Base-by-base conservation (phyloP, 2,329 filamentous ascomycete genomes). In the Diaporthe longicolla region DNA sequence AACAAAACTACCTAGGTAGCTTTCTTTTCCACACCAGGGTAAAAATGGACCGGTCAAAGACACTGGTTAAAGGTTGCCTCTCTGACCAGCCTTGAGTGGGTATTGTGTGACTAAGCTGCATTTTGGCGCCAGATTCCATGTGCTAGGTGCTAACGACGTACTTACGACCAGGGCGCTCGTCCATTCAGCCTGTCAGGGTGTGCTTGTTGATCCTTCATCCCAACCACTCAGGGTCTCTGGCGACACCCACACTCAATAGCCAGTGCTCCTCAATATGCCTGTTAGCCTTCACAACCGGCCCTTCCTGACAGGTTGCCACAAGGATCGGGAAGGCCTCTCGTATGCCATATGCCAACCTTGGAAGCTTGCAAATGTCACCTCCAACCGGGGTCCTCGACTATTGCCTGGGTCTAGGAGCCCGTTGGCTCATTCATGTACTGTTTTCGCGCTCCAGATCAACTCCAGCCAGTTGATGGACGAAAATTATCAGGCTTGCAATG, bases 141-240 rank as follows among this genome's bases (percentile, higher is more conserved):
- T 59, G 9, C 57, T 59, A 35, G 17, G 35, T 35, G 57, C 57
- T 59, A 40, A 40, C 35, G 57, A 35, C 57, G 24, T 24, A 21
- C 11, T 40, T 59, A 35, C 57, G 57, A 17, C n/a, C 35, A 59
- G 57, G 35, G 19, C 35, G 40, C 40, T n/a, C n/a, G 57, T 32
- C 57, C 24, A 29, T 17, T 40, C 11, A 59, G n/a, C n/a, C n/a
- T 59, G 57, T 40, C 11, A 59, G n/a, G 35, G 35, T 59, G 57
- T 59, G 57, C 57, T 59, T 59, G 57, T 59, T 59, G 35, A 59
- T 59, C 32, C 57, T 40, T 59, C 32, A 35, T 40, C 57, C n/a
- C 32, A 40, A 59, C 35, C 21, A 57, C 32, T 29, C 26, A 10
- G 19, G 26, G 26, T 17, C 21, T n/a, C 35, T 21, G 57, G 32